Evolutionary conservation across 495 filamentous ascomycete genomes (phyloP), one percentile per base, ranked within the genome.

Genomic region (Penicillium parvum): DNA sequence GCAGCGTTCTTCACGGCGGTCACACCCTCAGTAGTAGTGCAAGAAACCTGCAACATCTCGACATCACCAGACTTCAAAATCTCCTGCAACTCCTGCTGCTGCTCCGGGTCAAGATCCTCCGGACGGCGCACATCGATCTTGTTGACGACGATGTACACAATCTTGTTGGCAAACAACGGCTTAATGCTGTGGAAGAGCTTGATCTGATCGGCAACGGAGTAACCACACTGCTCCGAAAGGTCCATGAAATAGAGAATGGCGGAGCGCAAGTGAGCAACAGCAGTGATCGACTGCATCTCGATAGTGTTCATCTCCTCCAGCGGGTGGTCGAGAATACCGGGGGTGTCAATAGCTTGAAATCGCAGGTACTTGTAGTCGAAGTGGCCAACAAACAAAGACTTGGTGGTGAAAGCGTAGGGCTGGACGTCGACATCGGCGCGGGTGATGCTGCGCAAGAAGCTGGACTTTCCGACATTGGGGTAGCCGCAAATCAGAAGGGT

Each of bases 241-340:
- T 97, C 92, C 82, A 98, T 95, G 68, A 98, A 98, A 68, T 96
- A 98, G 40, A 96, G 72, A 43, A 97, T 90, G 17, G 90, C 90
- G 20, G 88, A 90, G 36, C 92, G 82, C 44, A 98, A 72, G 75
- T 98, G 92, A 30, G 92, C 92, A 67, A 98, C 94, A 7, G 92
- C 92, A 9, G 91, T 96, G 48, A 98, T 96, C 11, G 84, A 90
- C 64, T 89, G 92, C 90, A 97, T 96, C 66, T 98, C 94, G 62
- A 98, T 98, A 7, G 92, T 96, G 70, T 97, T 98, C 92, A 98
- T 98, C 71, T 98, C 92, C 68, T 97, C 94, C 7, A 98, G 77
- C 10, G 92, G 94, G 63, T 98, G 94, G 59, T 98, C 92, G 43
- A 97, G 74, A 61, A 98, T 95, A 66, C 92, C 92, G 9, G 91